phyloP scores from a whole-genome alignment of 2,329 filamentous ascomycete species.

The Sporothrix pallida region DNA sequence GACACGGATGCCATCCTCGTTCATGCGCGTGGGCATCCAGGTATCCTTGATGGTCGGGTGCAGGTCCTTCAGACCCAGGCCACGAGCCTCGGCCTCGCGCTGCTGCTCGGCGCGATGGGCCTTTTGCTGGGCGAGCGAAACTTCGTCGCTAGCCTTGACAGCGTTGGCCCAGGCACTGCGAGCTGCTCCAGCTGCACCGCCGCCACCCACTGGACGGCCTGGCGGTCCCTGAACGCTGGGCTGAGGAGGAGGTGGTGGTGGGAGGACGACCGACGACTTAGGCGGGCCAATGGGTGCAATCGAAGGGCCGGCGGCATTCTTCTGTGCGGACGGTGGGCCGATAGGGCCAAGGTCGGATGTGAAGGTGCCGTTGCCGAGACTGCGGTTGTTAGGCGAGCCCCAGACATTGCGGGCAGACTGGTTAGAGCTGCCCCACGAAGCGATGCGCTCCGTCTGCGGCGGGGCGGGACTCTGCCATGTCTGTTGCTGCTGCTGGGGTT shows the following conservation, averaged over 20 bases:
- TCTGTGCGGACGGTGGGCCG: slow-evolving; percentile 45
- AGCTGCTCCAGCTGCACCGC: slow-evolving; percentile 7
- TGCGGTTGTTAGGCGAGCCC: slow-evolving; percentile 74
- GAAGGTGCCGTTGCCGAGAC: slow-evolving; percentile 80
- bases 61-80: slow-evolving; percentile 52
- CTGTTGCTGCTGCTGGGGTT: slow-evolving; percentile 31
- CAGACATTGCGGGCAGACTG: slow-evolving; percentile 68
- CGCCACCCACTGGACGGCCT: background rate
- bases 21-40: slow-evolving; percentile 55
- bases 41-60: slow-evolving; percentile 59
- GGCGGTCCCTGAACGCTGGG: slow-evolving; percentile 21
- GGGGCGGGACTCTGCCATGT: slow-evolving; percentile 49
- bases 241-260: slow-evolving; percentile 18
- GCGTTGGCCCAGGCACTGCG: slow-evolving; percentile 48
- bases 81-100: slow-evolving; percentile 53
- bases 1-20: slow-evolving; percentile 47
- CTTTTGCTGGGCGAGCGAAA: slow-evolving; percentile 48
- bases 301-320: slow-evolving; percentile 39
- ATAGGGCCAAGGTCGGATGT: slow-evolving; percentile 64
- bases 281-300: slow-evolving; percentile 49
- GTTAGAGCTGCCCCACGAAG: slow-evolving; percentile 56
- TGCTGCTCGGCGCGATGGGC: slow-evolving; percentile 51
- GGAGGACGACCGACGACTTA: slow-evolving; percentile 32
- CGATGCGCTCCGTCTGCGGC: slow-evolving; percentile 54
- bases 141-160: slow-evolving; percentile 56